Percentiles rank a stretch among this genome's conserved stretches.
Conservation (phyloP, 2,329 filamentous ascomycete genomes). For the Fusarium azukiicola region DNA sequence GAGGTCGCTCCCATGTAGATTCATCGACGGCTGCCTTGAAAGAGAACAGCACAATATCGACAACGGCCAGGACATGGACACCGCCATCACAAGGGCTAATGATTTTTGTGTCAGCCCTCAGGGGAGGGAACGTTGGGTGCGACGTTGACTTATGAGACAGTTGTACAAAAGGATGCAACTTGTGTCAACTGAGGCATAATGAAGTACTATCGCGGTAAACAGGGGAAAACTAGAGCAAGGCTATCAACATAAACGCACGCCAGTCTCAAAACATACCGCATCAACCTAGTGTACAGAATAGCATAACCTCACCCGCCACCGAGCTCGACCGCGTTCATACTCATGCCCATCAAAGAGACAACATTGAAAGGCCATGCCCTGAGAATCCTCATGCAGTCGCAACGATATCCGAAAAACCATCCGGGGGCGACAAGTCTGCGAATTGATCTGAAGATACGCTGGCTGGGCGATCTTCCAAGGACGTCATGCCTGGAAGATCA, state of each 20-base stretch:
- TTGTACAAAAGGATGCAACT: neutral
- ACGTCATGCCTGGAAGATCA: neutral
- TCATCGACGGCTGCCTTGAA: slow-evolving; percentile 8
- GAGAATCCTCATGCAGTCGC: neutral
- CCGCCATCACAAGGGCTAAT: neutral
- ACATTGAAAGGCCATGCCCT: neutral
- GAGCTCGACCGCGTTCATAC: neutral
- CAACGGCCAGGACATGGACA: slow-evolving; percentile 17
- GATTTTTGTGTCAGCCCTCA: neutral
- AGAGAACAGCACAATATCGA: slow-evolving; percentile 1
- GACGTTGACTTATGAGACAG: neutral
- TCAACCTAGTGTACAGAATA: neutral
- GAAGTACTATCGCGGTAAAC: neutral
- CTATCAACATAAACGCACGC: neutral
- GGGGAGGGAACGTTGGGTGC: neutral
- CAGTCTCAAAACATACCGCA: neutral
- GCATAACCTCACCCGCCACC: neutral
- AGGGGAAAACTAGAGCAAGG: too few relatives aligned
- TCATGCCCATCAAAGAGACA: neutral
- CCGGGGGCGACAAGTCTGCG: neutral
- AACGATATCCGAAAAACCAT: neutral
- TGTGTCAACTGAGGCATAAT: neutral
- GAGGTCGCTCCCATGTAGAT: neutral
- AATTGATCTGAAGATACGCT: neutral
- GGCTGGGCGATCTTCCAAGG: neutral